Evolutionary conservation across 2,329 filamentous ascomycete genomes (phyloP).

Genomic region (Fusarium sp.): DNA sequence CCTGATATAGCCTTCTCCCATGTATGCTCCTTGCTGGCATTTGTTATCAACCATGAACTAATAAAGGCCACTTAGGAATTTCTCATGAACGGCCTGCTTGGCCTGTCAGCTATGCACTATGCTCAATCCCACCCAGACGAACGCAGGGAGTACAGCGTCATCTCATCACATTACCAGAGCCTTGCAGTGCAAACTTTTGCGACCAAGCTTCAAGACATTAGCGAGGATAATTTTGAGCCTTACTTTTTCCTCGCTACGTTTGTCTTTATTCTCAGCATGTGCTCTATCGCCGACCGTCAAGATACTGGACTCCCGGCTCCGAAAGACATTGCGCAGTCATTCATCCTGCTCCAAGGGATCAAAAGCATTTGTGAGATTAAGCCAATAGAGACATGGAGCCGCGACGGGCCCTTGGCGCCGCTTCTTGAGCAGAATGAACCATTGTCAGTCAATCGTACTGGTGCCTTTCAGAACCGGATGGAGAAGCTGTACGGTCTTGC

Average conservation of each 20-base stretch:
- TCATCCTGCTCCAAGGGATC: constrained; percentile 28
- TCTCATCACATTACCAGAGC: constrained; percentile 30
- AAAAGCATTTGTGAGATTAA: constrained; percentile 27
- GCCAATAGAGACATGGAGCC: constrained; percentile 22
- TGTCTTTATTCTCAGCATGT: constrained; percentile 25
- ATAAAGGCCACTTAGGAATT: constrained; percentile 12
- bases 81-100: constrained; percentile 30
- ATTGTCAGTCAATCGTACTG: background rate
- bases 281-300: constrained; percentile 21
- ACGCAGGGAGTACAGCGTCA: constrained; percentile 21
- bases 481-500: constrained; percentile 19
- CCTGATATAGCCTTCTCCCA: constrained; percentile 25
- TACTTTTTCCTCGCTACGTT: constrained; percentile 34
- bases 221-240: constrained; percentile 26
- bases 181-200: constrained; percentile 26
- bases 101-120: constrained; percentile 25
- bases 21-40: background rate
- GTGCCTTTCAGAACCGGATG: constrained; percentile 27
- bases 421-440: constrained; percentile 6
- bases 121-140: constrained; percentile 19
- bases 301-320: background rate
- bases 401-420: constrained; percentile 18
- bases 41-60: background rate
- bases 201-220: constrained; percentile 15
- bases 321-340: constrained; percentile 22